Evolutionary conservation across 768 basidiomycete species (phyloP), one percentile per base, ranked within the genome.

Genomic region (Termitomyces sp.): DNA sequence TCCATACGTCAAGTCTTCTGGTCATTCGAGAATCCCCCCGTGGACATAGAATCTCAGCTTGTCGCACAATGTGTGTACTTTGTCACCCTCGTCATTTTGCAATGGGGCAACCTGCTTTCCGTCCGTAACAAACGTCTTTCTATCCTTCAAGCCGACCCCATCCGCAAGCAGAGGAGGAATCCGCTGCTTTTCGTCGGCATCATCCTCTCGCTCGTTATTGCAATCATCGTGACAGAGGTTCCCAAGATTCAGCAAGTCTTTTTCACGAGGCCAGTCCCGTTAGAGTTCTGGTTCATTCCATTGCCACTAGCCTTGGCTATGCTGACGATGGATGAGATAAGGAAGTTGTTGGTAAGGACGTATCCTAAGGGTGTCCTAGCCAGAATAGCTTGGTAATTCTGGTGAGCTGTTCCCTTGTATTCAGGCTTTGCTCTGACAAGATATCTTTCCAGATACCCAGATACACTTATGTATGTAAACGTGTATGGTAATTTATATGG

Each of bases 251-350:
- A 79, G 53, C 26, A 44, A 0, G 76, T 80, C 26, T 81, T 81
- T 51, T 36, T 32, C 2, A 81, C 78, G 4, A 64, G 73, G 2
- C 74, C 75, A 6, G 79, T 80, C 27, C 78, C 76, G 1, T 63
- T 69, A 2, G 77, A 74, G 72, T 81, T 78, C 64, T 81, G 79
- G 79, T 70, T 76, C 14, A 67, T 77, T 29, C 79, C 79, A 2
- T 75, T 80, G 54, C 69, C 66, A 2, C 77, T 80, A 37, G 79
- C 75, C 2, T 44, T 74, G 13, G 76, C 63, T 1, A 66, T 81
- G 5, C 60, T 81, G 53, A 64, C 63, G 5, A 61, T 79, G 46
- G 79, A 81, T 51, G 79, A 81, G 59, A 56, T 71, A 1, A 69
- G 79, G 26, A 80, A 80, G 63, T 58, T 78, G 49, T 59, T 79